Base-by-base conservation (phyloP, 1,284 basidiomycete species). In the Trametes polyzona region DNA sequence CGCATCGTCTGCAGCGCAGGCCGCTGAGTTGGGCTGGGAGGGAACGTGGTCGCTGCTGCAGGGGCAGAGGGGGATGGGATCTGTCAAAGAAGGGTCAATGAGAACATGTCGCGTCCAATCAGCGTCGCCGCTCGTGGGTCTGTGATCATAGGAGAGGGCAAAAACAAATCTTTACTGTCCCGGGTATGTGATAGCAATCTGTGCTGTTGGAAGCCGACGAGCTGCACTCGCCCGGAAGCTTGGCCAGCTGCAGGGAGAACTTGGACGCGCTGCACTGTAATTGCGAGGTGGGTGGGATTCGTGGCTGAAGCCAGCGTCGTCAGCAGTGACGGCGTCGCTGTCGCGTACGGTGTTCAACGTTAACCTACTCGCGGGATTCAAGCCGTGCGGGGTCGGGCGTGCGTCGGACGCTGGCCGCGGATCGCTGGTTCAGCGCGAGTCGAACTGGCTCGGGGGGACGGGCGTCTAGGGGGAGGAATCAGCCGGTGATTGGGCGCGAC, bases 51-150 rank as follows among this genome's bases (percentile, higher is more conserved):
- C 21, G 29, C 33, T 23, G 24, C 17, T 23, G 42, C 8, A 30
- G 51, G 17, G 35, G 19, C 10, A 16, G 21, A 17, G 10, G 26
- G 4, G 42, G 52, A 47, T 32, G 35, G 44, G 43, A 53, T 53
- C 52, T 53, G 52, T 53, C 52, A 53, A 47, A 47, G 52, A 53
- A 40, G 29, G 33, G 43, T 53, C 27, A 53, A 40, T 40, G 23
- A 47, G 36, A 43, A 39, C n/a, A n/a, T 37, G 19, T 23, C 24
- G 7, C 12, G 24, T 8, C 42, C 26, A 43, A 43, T 43, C 42
- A 30, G 8, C 14, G 30, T 41, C 9, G 23, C 23, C 19, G 40
- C 37, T 11, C 4, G 16, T 42, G n/a, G 8, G 24, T 27, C 41
- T 27, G 4, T 24, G 9, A 21, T 23, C n/a, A n/a, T n/a, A n/a